A percentile compares a stretch with the other conserved stretches of the same genome.
phyloP scores from a whole-genome alignment of 495 filamentous ascomycete species.

The Penicillium taxi region DNA sequence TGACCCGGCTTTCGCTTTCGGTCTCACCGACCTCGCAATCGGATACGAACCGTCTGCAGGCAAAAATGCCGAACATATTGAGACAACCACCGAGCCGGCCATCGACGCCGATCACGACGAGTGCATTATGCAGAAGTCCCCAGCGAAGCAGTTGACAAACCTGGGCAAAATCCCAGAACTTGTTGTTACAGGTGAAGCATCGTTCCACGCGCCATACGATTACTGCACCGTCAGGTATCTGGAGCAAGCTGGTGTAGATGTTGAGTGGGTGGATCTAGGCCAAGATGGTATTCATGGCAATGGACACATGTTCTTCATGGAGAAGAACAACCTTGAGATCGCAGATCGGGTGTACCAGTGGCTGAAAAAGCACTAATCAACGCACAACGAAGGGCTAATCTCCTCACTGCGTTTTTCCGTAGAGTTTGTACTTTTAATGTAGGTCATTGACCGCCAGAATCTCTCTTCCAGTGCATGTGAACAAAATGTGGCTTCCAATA shows the following conservation, averaged over 20 bases:
- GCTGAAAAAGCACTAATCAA: constrained; percentile 24
- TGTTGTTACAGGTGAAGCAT: constrained; percentile 45
- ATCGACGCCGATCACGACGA: constrained; percentile 19
- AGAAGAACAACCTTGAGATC: constrained; percentile 50
- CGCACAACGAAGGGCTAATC: too few species aligned
- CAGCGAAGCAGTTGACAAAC: constrained; percentile 44
- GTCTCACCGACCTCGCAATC: constrained; percentile 42
- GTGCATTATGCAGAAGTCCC: constrained; percentile 39
- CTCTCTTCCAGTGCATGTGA: too few species aligned
- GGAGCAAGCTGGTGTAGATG: constrained; percentile 45
- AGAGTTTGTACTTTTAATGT: too few species aligned
- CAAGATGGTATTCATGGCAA: constrained; percentile 47
- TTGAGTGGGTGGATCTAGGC: constrained; percentile 38
- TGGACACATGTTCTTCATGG: constrained; percentile 52
- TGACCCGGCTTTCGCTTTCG: constrained; percentile 27
- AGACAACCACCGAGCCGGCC: constrained; percentile 18
- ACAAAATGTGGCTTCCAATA: too few species aligned
- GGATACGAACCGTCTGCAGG: constrained; percentile 42
- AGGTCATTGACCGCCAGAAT: too few species aligned
- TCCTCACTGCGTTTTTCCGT: too few species aligned
- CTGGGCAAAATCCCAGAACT: constrained; percentile 38
- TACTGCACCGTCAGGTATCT: constrained; percentile 48
- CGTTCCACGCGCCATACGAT: constrained; percentile 51
- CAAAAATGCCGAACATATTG: too few species aligned
- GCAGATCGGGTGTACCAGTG: constrained; percentile 34